phyloP scores from a whole-genome alignment of 1,284 basidiomycete species.

The Pyrrhoderma noxium region DNA sequence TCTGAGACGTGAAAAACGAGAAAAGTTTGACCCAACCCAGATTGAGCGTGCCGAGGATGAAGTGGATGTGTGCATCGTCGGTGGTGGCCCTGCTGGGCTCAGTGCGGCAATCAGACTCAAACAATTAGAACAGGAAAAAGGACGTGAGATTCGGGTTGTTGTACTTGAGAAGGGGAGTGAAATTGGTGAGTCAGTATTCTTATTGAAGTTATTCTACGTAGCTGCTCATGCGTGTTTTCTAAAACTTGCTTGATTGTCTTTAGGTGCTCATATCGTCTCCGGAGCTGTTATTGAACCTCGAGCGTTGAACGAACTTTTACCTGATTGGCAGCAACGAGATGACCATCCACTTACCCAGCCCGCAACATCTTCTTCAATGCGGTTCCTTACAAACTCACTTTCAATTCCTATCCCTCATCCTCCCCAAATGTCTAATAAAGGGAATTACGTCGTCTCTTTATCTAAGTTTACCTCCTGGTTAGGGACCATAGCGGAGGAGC shows the following conservation, averaged over 20 bases:
- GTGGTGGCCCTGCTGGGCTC: constrained; percentile 91
- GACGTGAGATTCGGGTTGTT: constrained; percentile 82
- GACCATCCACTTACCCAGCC: constrained; percentile 71
- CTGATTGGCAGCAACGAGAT: constrained; percentile 65
- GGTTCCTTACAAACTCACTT: constrained; percentile 69
- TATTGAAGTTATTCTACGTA: background rate
- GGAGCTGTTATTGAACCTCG: constrained; percentile 94
- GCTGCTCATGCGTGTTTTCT: background rate
- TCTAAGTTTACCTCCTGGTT: constrained; percentile 90
- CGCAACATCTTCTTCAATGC: constrained; percentile 80
- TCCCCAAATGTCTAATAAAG: constrained; percentile 93
- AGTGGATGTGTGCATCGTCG: constrained; percentile 96
- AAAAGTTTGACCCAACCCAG: constrained; percentile 38
- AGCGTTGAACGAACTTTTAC: constrained; percentile 88
- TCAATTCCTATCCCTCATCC: constrained; percentile 91
- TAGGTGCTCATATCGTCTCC: constrained; percentile 92
- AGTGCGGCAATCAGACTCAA: constrained; percentile 95
- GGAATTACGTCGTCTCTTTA: constrained; percentile 92
- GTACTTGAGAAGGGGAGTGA: constrained; percentile 94
- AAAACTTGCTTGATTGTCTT: no score
- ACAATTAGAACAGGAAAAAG: constrained; percentile 81
- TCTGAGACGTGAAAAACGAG: constrained; percentile 22
- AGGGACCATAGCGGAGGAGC: constrained; percentile 79
- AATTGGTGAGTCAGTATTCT: constrained; percentile 55
- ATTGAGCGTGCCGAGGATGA: constrained; percentile 80